Conservation (phyloP, 495 filamentous ascomycete species). For the Penicillium arizonense region DNA sequence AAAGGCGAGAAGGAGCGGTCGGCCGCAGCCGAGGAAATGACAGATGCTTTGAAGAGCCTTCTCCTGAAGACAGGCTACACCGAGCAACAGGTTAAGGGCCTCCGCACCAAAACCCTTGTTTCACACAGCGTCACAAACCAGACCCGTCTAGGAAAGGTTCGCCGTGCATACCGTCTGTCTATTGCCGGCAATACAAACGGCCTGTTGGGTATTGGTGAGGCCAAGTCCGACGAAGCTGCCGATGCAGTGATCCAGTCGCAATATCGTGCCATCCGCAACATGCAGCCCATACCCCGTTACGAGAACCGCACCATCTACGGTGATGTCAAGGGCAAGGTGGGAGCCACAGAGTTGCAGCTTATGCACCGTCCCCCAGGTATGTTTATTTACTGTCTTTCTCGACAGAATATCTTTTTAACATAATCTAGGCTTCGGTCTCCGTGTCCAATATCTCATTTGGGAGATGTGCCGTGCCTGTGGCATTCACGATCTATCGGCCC, state of each 20-base stretch:
- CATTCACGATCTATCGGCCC: constrained; percentile 80
- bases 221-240: constrained; percentile 71
- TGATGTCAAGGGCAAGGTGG: constrained; percentile 78
- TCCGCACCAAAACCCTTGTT: constrained; percentile 67
- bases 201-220: constrained; percentile 82
- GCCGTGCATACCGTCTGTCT: constrained; percentile 63
- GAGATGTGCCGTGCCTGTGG: constrained; percentile 84
- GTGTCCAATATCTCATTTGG: constrained; percentile 85
- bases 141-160: constrained; percentile 92
- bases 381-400: constrained; percentile 17
- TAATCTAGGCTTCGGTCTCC: constrained; percentile 78
- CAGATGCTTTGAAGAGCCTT: constrained; percentile 56
- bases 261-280: constrained; percentile 76
- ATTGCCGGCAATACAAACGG: constrained; percentile 85
- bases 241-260: constrained; percentile 65
- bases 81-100: constrained; percentile 49
- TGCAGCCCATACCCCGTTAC: constrained; percentile 84
- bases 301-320: constrained; percentile 91
- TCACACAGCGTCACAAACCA: constrained; percentile 78
- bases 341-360: constrained; percentile 76
- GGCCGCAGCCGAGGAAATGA: constrained; percentile 40
- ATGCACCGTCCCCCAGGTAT: constrained; percentile 83
- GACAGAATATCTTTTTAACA: constrained; percentile 7
- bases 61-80: constrained; percentile 69
- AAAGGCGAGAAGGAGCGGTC: constrained; percentile 31